Conservation (phyloP, 2,329 filamentous ascomycete species). For the Dendryphion nanum region DNA sequence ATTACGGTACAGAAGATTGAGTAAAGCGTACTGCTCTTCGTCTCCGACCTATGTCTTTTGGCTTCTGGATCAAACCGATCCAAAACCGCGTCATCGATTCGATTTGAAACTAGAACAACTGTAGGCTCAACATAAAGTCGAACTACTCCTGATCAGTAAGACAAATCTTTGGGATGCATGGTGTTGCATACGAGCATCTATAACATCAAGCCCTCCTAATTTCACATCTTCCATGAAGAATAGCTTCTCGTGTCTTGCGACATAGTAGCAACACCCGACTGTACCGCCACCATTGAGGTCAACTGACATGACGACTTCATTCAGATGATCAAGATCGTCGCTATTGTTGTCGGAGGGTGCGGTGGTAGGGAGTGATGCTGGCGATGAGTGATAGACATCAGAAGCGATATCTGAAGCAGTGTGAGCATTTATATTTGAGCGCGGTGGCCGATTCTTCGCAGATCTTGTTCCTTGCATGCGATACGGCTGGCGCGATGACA, state of each 20-base stretch:
- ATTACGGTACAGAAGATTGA: too few relatives aligned
- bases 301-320: conserved; percentile 77
- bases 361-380: too few relatives aligned
- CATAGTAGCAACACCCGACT: conserved; percentile 83
- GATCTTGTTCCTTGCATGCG: too few relatives aligned
- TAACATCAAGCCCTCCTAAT: conserved; percentile 64
- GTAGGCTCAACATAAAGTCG: conserved; percentile 63
- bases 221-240: conserved; percentile 76
- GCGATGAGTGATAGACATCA: too few relatives aligned
- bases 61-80: conserved; percentile 46
- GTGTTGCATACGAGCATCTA: conserved; percentile 43
- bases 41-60: conserved; percentile 29
- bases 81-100: conserved; percentile 51
- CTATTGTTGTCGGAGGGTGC: conserved; percentile 11
- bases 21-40: conserved; percentile 27
- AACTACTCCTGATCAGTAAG: conserved; percentile 44
- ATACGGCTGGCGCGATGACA: too few relatives aligned
- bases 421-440: too few relatives aligned
- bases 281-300: conserved; percentile 68
- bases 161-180: not conserved
- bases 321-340: conserved; percentile 51
- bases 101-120: conserved; percentile 56
- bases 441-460: too few relatives aligned
- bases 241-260: conserved; percentile 66
- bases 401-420: too few relatives aligned